A percentile compares a stretch with the other conserved stretches of the same genome.
Evolutionary conservation across 495 filamentous ascomycete species (phyloP).

Genomic region (Corynascus novoguineensis): DNA sequence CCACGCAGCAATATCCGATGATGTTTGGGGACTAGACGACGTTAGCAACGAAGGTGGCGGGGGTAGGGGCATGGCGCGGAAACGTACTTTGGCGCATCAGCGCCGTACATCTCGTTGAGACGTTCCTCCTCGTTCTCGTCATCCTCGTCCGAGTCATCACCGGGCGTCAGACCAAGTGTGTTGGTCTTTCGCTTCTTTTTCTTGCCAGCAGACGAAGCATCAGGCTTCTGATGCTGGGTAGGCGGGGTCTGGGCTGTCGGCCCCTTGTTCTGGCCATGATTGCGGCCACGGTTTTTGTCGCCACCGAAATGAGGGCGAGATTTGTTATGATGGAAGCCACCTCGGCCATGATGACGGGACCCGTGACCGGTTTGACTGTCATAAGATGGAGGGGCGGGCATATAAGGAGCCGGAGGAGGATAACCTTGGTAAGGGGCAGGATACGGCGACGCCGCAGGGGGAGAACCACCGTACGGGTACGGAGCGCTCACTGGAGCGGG

Average conservation of each 20-base stretch:
- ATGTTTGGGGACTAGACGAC: conserved; percentile 41
- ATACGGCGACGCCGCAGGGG: conserved; percentile 32
- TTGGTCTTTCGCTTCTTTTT: conserved; percentile 78
- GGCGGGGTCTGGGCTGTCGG: conserved; percentile 31
- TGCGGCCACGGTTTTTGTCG: conserved; percentile 42
- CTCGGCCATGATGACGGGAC: conserved; percentile 34
- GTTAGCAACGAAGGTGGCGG: conserved; percentile 20
- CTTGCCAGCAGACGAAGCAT: conserved; percentile 51
- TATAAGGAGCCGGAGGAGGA: conserved; percentile 29
- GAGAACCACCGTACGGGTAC: conserved; percentile 32
- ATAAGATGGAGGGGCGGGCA: conserved; percentile 24
- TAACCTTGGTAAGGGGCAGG: conserved; percentile 34
- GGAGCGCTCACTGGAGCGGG: conserved; percentile 44
- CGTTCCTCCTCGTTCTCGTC: conserved; percentile 71
- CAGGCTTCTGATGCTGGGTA: conserved; percentile 59
- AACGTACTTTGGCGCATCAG: conserved; percentile 44
- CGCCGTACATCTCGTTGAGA: conserved; percentile 54
- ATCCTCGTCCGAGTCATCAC: conserved; percentile 64
- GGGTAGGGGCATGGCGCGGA: conserved; percentile 18
- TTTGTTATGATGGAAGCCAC: conserved; percentile 33
- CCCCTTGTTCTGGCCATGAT: conserved; percentile 27
- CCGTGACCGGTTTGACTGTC: conserved; percentile 31
- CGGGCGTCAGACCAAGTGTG: conserved; percentile 73
- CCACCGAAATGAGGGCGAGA: conserved; percentile 32
- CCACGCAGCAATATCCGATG: conserved; percentile 67